Base-by-base conservation (phyloP, 352 stramenopile genomes). In the Phytophthora tentaculata region DNA sequence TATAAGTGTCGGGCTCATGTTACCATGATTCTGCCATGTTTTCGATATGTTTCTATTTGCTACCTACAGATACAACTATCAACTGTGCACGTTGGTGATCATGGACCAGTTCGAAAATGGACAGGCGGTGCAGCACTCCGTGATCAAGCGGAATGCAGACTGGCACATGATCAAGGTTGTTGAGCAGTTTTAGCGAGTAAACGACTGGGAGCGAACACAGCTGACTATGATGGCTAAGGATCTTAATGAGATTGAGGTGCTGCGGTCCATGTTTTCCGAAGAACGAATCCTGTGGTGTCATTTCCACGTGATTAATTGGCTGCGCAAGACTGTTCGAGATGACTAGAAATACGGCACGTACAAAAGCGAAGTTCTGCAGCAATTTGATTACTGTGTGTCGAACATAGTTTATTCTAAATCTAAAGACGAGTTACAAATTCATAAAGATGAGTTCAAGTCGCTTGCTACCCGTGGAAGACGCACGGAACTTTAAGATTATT, bases 371-470 rank as follows among this genome's bases (percentile, higher is more conserved):
- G 2, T 24, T 49, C 20, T 24, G 19, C 24, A 49, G 19, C 43
- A 49, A 17, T 26, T 49, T 17, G 43, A 49, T 20, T 24, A 23
- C n/a, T 24, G 43, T 24, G 43, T 49, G 2, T 49, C 43, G n/a
- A 49, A 26, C 19, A 49, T 49, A n/a, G 43, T 49, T 3, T 49
- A 49, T 20, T 49, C 43, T 2, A 49, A 49, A 24, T 49, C 43
- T 5, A n/a, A 49, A 2, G 20, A 24, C 12, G 43, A 49, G 14
- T 13, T 24, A 6, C 4, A 49, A n/a, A 9, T 9, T 9, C 43
- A 49, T 1, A n/a, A 17, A 23, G 43, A 23, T 9, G 43, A 49
- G 8, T 49, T 49, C 43, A 23, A 49, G 13, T 2, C 6, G n/a
- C 43, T 49, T 49, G n/a, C 43, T 2, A 6, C 7, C 12, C n/a